Percentiles rank a stretch among this genome's conserved stretches.
Conservation (phyloP, 2,329 filamentous ascomycete species). For the Colletotrichum sp. region DNA sequence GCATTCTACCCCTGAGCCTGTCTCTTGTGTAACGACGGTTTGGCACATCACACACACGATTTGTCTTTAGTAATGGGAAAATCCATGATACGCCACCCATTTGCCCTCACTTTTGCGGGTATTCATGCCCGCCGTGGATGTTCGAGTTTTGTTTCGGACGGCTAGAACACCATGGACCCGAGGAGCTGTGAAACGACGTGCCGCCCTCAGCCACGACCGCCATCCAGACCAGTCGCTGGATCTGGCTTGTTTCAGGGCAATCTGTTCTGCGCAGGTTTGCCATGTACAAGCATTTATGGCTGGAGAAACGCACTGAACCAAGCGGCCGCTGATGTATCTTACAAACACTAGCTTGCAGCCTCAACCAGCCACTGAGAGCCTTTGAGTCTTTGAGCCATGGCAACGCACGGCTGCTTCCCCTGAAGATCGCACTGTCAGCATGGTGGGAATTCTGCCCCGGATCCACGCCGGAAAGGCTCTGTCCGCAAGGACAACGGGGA, state of each 20-base stretch:
- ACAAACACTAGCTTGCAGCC: neutral
- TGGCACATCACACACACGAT: slow-evolving; percentile 3
- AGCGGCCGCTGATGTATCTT: neutral
- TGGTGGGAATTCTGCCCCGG: neutral
- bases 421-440: neutral
- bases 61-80: neutral
- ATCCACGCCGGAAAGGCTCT: neutral
- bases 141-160: slow-evolving; percentile 17
- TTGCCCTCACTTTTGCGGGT: neutral
- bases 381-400: neutral
- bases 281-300: neutral
- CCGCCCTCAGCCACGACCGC: neutral
- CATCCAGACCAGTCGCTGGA: neutral
- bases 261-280: neutral
- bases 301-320: neutral
- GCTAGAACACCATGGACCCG: neutral
- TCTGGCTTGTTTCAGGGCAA: neutral
- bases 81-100: neutral
- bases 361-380: neutral
- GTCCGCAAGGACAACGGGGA: neutral
- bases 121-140: neutral
- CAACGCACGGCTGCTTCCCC: neutral
- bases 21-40: slow-evolving; percentile 6
- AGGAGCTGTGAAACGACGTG: neutral
- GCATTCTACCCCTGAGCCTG: neutral